Evolutionary conservation across 192 early-diverging fungal genomes (phyloP).

Genomic region (Backusella parvicylindrica): DNA sequence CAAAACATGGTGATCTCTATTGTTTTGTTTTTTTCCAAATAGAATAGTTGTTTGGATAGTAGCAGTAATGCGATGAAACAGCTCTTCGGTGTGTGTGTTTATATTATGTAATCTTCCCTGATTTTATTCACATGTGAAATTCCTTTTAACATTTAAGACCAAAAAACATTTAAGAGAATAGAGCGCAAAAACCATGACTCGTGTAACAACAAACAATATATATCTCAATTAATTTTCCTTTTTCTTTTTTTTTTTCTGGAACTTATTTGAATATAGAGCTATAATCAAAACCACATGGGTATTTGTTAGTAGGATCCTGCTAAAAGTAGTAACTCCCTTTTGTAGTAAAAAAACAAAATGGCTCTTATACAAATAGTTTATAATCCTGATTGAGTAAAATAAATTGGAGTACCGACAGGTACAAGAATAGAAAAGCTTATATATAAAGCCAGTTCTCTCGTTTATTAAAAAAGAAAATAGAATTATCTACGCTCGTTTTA

Average conservation of each 20-base stretch:
- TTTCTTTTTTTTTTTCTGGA: not conserved
- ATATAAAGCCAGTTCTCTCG: not conserved
- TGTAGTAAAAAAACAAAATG: not conserved
- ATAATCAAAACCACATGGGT: not conserved
- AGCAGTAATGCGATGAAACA: not conserved
- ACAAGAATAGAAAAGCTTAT: not conserved
- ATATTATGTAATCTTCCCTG: constrained; percentile 1
- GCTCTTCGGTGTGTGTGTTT: not conserved
- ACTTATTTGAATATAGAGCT: not conserved
- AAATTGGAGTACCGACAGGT: not conserved
- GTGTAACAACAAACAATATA: not conserved
- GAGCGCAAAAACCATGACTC: not conserved
- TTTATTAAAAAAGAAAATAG: not conserved
- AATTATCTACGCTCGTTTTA: not conserved
- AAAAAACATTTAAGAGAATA: constrained; percentile 7
- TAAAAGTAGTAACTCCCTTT: not conserved
- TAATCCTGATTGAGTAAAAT: not conserved
- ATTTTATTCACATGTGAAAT: not conserved
- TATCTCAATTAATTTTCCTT: constrained; percentile 3
- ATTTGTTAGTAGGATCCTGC: not conserved
- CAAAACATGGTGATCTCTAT: not conserved
- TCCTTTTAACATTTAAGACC: constrained; percentile 5
- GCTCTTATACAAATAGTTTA: not conserved
- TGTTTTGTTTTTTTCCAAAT: not conserved
- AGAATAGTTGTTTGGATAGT: not conserved